Conservation (phyloP, 2,329 filamentous ascomycete species). For the Macrophomina tecta region DNA sequence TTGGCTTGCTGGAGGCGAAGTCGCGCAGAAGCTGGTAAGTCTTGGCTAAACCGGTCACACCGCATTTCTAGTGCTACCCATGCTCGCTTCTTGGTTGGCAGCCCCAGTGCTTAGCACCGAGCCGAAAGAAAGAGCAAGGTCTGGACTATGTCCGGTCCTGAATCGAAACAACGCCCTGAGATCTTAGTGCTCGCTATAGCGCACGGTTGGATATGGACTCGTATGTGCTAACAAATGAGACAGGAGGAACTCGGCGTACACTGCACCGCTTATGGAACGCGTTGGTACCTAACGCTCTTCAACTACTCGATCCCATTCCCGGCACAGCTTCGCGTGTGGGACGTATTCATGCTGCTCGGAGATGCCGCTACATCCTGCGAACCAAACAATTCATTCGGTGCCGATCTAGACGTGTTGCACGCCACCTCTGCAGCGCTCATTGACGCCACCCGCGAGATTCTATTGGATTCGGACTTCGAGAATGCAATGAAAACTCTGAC, state of each 20-base stretch:
- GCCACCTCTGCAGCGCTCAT: conserved; percentile 89
- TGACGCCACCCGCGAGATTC: conserved; percentile 84
- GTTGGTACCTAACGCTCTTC: conserved; percentile 97
- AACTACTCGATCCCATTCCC: conserved; percentile 95
- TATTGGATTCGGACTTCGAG: conserved; percentile 94
- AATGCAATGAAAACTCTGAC: conserved; percentile 97
- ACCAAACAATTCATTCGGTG: conserved; percentile 35
- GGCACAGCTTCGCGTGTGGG: conserved; percentile 94
- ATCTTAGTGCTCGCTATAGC: not conserved
- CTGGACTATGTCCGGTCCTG: conserved; percentile 6
- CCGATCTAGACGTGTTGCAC: conserved; percentile 85
- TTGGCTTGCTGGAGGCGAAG: conserved; percentile 79
- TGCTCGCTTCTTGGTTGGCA: not conserved
- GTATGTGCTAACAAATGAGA: conserved; percentile 33
- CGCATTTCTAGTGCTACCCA: conserved; percentile 4
- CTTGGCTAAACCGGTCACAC: conserved; percentile 11
- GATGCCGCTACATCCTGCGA: conserved; percentile 52
- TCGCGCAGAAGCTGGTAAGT: conserved; percentile 80
- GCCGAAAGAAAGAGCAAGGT: not conserved
- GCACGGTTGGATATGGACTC: conserved; percentile 1
- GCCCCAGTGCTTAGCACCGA: conserved; percentile 9
- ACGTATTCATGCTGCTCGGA: conserved; percentile 94
- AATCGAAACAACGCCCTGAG: not conserved
- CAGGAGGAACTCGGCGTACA: conserved; percentile 80
- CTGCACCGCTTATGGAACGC: conserved; percentile 90